Evolutionary conservation across 768 basidiomycete genomes (phyloP).

Genomic region (Suillus spraguei): DNA sequence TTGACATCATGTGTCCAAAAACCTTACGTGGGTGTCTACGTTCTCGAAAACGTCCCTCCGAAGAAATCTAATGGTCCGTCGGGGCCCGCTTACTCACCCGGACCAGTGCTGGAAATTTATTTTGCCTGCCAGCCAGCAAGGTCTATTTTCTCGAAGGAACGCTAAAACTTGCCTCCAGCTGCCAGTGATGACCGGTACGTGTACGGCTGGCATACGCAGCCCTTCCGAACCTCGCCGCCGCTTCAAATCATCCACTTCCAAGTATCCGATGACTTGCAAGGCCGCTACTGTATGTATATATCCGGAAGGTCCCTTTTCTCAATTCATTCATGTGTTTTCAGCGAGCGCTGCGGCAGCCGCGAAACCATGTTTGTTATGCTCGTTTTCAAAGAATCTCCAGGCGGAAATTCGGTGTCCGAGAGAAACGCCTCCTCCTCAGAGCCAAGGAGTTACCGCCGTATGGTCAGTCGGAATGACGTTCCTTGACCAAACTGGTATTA

Average conservation of each 20-base stretch:
- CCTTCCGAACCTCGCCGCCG: neutral
- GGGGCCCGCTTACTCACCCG: neutral
- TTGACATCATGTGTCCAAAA: neutral
- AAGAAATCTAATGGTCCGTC: neutral
- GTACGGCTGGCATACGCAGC: neutral
- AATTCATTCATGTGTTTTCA: neutral
- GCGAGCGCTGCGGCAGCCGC: neutral
- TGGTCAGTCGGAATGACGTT: neutral
- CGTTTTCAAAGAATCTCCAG: neutral
- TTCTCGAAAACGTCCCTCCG: neutral
- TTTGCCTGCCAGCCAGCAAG: neutral
- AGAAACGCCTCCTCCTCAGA: neutral
- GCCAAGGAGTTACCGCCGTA: neutral
- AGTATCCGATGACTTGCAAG: neutral
- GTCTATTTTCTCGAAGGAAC: neutral
- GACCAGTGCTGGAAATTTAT: neutral
- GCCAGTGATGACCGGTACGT: neutral
- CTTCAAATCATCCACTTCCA: neutral
- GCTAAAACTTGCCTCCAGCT: slow-evolving; percentile 5
- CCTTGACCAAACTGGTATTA: neutral
- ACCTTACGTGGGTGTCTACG: neutral
- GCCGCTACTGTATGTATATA: neutral
- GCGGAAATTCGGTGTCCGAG: neutral
- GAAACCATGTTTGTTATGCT: neutral
- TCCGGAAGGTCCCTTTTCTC: neutral